Percentiles rank a stretch among this genome's conserved stretches.
phyloP scores from a whole-genome alignment of 2,329 filamentous ascomycete genomes.

The Rhynchosporium agropyri region DNA sequence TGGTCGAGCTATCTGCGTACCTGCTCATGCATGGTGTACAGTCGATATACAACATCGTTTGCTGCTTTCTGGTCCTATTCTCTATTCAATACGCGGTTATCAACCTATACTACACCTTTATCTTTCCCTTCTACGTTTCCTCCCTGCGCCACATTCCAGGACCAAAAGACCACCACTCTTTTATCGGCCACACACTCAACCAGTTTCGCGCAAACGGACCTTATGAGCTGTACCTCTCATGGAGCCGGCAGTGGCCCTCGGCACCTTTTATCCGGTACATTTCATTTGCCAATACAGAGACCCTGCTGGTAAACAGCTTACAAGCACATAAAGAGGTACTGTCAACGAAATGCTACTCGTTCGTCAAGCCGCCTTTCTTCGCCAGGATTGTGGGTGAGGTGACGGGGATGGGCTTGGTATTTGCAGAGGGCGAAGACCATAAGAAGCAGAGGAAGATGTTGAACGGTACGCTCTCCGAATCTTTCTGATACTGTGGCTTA shows the following conservation, averaged over 20 bases:
- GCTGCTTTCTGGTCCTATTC: slow-evolving; percentile 8
- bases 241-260: slow-evolving; percentile 43
- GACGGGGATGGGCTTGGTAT: slow-evolving; percentile 47
- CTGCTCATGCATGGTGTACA: neutral
- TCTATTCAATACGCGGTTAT: slow-evolving; percentile 3
- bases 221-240: slow-evolving; percentile 37
- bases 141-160: slow-evolving; percentile 11
- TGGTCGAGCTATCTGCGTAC: neutral
- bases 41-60: neutral
- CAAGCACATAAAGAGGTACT: slow-evolving; percentile 45
- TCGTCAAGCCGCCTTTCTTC: slow-evolving; percentile 45
- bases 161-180: slow-evolving; percentile 14
- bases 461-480: slow-evolving; percentile 33
- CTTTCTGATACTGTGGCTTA: slow-evolving; percentile 2
- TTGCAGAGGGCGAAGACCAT: slow-evolving; percentile 49
- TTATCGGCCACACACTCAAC: slow-evolving; percentile 46
- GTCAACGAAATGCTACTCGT: slow-evolving; percentile 46
- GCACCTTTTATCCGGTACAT: slow-evolving; percentile 47
- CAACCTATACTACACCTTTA: slow-evolving; percentile 6
- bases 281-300: slow-evolving; percentile 44
- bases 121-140: slow-evolving; percentile 9
- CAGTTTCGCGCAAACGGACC: slow-evolving; percentile 38
- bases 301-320: slow-evolving; percentile 45
- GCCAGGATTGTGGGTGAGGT: slow-evolving; percentile 35
- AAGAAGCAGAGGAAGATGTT: slow-evolving; percentile 47